Evolutionary conservation across 1,284 basidiomycete species (phyloP), one percentile per base, ranked within the genome.

Genomic region (Xerocomus alliaceus): DNA sequence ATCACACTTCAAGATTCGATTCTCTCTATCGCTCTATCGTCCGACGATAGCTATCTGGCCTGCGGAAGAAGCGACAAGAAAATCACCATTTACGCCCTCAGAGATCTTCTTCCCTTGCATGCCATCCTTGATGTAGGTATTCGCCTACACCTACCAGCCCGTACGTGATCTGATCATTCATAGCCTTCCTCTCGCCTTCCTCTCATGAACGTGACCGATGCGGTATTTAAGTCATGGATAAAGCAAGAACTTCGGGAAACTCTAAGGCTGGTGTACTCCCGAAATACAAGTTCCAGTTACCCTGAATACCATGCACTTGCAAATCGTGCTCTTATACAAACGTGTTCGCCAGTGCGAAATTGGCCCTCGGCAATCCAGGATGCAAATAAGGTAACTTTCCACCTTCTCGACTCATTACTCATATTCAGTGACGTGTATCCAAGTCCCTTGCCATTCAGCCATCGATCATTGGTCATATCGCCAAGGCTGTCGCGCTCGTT

Each of bases 61-160:
- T 66, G 55, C 31, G 63, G 66, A 3, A 51, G 44, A 15, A 24
- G 26, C 4, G 60, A 68, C 34, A 37, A 41, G 20, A 68, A 58
- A 32, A 45, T 66, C 17, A 58, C 29, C 4, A 18, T 66, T 10
- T 46, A 56, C 12, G 37, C 50, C 5, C 63, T 66, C 37, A 57
- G 66, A 22, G 52, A 58, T 26, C 28, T 66, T 28, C 44, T 66
- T 12, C 64, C 63, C 3, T 26, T 66, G n/a, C 7, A 28, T 15
- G 2, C 29, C 28, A 50, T 64, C 31, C 32, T 66, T 24, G 63
- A 66, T 63, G 63, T 64, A 41, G 59, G 29, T 46, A 35, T 26
- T 54, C 29, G 11, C 24, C 29, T 8, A 32, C 22, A 13, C 13
- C 29, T 15, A 2, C 9, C 2, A 6, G 24, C 18, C 17, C 10